Base-by-base conservation (phyloP, 2,329 filamentous ascomycete genomes). In the Calycina marina region DNA sequence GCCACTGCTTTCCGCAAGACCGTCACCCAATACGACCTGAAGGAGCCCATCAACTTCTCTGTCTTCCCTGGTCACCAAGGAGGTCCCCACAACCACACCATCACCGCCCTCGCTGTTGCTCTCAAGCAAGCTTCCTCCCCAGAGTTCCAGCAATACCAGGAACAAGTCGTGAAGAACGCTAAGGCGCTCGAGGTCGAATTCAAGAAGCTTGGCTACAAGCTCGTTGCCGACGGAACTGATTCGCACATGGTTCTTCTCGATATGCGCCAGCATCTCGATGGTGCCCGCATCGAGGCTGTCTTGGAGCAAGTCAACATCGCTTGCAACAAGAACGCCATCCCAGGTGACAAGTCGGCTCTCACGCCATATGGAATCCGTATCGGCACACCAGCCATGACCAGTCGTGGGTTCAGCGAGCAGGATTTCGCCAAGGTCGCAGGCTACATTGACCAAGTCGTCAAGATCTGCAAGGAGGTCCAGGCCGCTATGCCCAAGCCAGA, bases 11-110 rank as follows among this genome's bases (percentile, higher is more conserved):
- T 94, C 72, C 77, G 80, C 40, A 85, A 85, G 52, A 88, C 93
- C 63, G 72, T 88, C 66, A 78, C 69, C 31, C 65, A 86, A 50
- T 98, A 94, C 58, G 85, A 98, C 53, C 73, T 98, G 18, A 90
- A 98, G 67, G 73, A 77, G 48, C 82, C 85, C 35, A 98, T 98
- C 69, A 98, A 98, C 67, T 86, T 92, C 60, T 96, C 90, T 36
- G 90, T 98, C 57, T 98, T 98, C 74, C 90, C 90, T 35, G 90
- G 90, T 40, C 90, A 98, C 66, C 90, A 98, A 65, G 90, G 90
- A 54, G 90, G 90, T 18, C 90, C 90, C 32, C 90, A 98, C 71
- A 98, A 98, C 69, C 90, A 98, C 73, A 98, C 90, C 56, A 98
- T 98, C 63, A 96, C 88, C 40, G 90, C 90, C 31, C 71, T 98